Conservation (phyloP, 352 stramenopile species). For the Globisporangium cederbergense region DNA sequence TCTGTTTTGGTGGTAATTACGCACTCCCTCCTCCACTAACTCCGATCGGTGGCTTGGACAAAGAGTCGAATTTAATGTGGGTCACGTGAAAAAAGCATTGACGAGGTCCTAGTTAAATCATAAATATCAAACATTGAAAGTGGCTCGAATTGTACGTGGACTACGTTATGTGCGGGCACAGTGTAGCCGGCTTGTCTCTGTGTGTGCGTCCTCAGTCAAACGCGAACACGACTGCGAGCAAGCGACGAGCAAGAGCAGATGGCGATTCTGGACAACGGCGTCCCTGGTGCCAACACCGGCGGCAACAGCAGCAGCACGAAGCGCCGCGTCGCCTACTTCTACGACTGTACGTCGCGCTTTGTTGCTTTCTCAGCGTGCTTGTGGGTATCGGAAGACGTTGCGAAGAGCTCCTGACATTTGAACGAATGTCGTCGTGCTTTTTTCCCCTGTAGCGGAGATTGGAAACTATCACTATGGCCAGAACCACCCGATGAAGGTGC, state of each 20-base stretch:
- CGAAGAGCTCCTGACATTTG: neutral
- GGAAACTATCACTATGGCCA: conserved; percentile 99
- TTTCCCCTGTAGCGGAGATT: conserved; percentile 87
- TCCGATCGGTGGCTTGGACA: neutral
- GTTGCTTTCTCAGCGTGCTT: neutral
- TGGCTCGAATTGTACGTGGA: neutral
- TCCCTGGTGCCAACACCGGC: conserved; percentile 8
- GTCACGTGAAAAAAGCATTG: no score
- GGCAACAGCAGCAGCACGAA: conserved; percentile 40
- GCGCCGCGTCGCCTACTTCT: conserved; percentile 87
- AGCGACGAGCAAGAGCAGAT: conserved; percentile 1
- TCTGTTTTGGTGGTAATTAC: conserved; percentile 3
- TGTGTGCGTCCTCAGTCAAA: conserved; percentile 1
- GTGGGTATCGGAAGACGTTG: neutral
- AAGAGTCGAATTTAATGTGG: no score
- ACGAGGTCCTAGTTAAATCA: no score
- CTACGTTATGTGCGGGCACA: neutral
- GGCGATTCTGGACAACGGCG: conserved; percentile 19
- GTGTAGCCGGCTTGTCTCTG: conserved; percentile 3
- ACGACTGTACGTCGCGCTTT: conserved; percentile 59
- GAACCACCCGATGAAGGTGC: conserved; percentile 89
- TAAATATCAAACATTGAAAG: no score
- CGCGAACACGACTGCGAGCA: neutral
- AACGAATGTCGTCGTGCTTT: neutral
- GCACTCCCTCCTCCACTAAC: neutral